Conservation (phyloP, 1,284 basidiomycete genomes). For the Anthracocystis setariae region DNA sequence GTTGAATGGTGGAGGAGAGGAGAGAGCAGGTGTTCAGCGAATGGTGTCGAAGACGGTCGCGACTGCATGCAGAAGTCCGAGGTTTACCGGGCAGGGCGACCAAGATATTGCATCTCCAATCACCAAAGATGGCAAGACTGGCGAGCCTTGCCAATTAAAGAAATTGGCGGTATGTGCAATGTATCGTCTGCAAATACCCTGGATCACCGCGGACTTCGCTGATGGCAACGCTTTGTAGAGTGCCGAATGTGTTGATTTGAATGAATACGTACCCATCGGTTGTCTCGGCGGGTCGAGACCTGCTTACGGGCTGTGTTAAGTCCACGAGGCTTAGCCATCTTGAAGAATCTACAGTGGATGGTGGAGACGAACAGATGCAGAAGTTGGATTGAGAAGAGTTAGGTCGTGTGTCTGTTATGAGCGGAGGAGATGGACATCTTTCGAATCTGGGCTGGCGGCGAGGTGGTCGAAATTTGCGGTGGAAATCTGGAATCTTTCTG, state of each 20-base stretch:
- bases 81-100: no score
- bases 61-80: no score
- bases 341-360: constrained; percentile 43
- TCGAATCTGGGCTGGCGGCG: constrained; percentile 3
- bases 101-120: no score
- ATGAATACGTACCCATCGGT: constrained; percentile 79
- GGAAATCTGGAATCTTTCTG: not conserved
- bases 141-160: no score
- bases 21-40: no score
- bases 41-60: no score
- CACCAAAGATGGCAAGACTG: no score
- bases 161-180: no score
- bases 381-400: constrained; percentile 18
- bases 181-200: not conserved
- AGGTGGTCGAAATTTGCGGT: not conserved
- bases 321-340: constrained; percentile 84
- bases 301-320: constrained; percentile 99
- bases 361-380: constrained; percentile 5
- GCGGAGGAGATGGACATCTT: constrained; percentile 11
- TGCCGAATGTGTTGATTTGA: not conserved
- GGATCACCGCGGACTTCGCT: not conserved
- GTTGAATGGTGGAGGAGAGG: not conserved
- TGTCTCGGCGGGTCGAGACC: constrained; percentile 89
- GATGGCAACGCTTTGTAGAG: not conserved
- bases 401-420: constrained; percentile 6